A percentile compares a stretch with the other conserved stretches of the same genome.
phyloP scores from a whole-genome alignment of 176 grass and related monocot genomes.

The Musa troglodytarum region DNA sequence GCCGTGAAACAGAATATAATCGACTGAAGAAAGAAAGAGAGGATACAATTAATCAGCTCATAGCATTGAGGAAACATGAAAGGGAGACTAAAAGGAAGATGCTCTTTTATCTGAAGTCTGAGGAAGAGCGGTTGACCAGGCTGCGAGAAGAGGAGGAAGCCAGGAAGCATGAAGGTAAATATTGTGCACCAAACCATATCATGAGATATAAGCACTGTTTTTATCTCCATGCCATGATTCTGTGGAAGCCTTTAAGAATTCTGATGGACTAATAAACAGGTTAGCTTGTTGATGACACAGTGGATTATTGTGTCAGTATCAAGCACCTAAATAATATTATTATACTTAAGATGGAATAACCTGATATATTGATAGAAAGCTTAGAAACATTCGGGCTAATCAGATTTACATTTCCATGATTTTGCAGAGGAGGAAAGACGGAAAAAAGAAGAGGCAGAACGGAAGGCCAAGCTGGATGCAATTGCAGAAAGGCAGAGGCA shows the following conservation, averaged over 20 bases:
- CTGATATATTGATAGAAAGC: too few species aligned
- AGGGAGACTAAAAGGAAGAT: constrained; percentile 73
- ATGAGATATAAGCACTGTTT: neutral
- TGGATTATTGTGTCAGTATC: neutral
- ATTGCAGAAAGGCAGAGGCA: constrained; percentile 66
- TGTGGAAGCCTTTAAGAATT: neutral
- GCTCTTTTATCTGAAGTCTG: constrained; percentile 57
- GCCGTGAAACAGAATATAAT: constrained; percentile 55
- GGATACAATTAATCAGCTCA: constrained; percentile 51
- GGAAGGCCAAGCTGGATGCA: constrained; percentile 78
- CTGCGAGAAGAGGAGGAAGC: constrained; percentile 67
- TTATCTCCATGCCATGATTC: neutral
- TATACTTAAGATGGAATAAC: neutral
- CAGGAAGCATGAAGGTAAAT: constrained; percentile 63
- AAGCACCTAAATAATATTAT: neutral
- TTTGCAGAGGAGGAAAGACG: constrained; percentile 82
- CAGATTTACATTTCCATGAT: constrained; percentile 5
- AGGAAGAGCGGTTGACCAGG: constrained; percentile 56
- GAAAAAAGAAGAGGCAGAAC: constrained; percentile 69
- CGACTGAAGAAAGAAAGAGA: constrained; percentile 63
- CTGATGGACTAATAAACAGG: too few species aligned
- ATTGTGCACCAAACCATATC: neutral
- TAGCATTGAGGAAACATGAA: constrained; percentile 64
- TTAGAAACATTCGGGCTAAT: neutral
- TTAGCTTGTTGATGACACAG: neutral